phyloP scores from a whole-genome alignment of 805 yeast species.

The Ogataea pini region DNA sequence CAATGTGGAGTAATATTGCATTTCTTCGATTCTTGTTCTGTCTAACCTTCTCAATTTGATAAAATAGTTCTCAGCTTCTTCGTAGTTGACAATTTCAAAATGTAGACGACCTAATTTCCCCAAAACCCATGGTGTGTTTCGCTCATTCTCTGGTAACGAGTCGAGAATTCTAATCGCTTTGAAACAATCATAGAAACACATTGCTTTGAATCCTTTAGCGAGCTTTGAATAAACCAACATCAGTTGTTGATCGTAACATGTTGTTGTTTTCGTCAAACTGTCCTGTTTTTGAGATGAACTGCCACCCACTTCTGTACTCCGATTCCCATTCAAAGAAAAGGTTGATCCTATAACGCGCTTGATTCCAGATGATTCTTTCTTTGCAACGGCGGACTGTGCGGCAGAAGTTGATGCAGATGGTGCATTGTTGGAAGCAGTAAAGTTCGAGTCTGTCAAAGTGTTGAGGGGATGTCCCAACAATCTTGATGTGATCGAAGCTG shows the following conservation, averaged over 20 bases:
- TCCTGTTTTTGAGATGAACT: slow-evolving; percentile 24
- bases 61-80: slow-evolving; percentile 68
- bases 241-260: slow-evolving; percentile 40
- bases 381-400: slow-evolving; percentile 6
- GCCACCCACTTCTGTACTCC: slow-evolving; percentile 12
- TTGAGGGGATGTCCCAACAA: slow-evolving; percentile 29
- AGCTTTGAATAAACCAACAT: slow-evolving; percentile 50
- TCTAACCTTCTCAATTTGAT: slow-evolving; percentile 63
- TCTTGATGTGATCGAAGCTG: slow-evolving; percentile 34
- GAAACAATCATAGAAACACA: slow-evolving; percentile 70
- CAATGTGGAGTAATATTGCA: slow-evolving; percentile 88
- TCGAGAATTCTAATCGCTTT: slow-evolving; percentile 73
- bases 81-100: slow-evolving; percentile 85
- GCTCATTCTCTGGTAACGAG: slow-evolving; percentile 61
- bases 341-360: slow-evolving; percentile 30
- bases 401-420: slow-evolving; percentile 9
- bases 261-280: slow-evolving; percentile 8
- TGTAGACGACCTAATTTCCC: slow-evolving; percentile 77
- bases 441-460: slow-evolving; percentile 26
- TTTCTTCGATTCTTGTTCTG: slow-evolving; percentile 77
- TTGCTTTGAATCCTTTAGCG: slow-evolving; percentile 62
- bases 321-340: slow-evolving; percentile 14
- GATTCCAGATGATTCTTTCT: slow-evolving; percentile 22
- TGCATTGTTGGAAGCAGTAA: slow-evolving; percentile 16
- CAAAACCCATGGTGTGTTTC: slow-evolving; percentile 81